These are phyloP conservation scores for Ramichloridium luteum DNA, from an alignment of 2,329 filamentous ascomycete species.

Conservation along the genomic window DNA sequence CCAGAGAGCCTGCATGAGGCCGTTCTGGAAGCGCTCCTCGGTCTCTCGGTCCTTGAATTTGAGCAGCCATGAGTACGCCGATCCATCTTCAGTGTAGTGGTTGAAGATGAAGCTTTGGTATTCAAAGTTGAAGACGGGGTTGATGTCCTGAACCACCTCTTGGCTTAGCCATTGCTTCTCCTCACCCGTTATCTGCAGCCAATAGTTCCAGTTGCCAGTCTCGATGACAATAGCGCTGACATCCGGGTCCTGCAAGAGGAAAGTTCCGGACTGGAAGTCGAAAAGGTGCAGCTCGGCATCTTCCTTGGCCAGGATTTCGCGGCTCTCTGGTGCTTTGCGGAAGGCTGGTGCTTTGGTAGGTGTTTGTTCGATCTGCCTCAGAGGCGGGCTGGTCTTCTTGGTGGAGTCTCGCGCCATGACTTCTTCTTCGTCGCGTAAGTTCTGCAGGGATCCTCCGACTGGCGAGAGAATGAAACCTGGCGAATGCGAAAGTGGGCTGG, in stretches of 20 bases:
- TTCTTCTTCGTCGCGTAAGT: slow-evolving; percentile 17
- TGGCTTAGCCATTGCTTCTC: slow-evolving; percentile 80
- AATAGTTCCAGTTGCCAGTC: slow-evolving; percentile 86
- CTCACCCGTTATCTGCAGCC: slow-evolving; percentile 70
- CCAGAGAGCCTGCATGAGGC: slow-evolving; percentile 91
- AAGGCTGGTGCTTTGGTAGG: slow-evolving; percentile 50
- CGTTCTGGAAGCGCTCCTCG: slow-evolving; percentile 80
- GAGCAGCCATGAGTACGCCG: slow-evolving; percentile 88
- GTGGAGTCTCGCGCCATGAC: slow-evolving; percentile 21
- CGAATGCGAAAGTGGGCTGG: slow-evolving; percentile 34
- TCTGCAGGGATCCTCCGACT: slow-evolving; percentile 17
- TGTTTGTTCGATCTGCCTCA: slow-evolving; percentile 24
- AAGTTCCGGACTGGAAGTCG: slow-evolving; percentile 77
- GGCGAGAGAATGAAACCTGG: slow-evolving; percentile 21
- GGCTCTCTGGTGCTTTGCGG: slow-evolving; percentile 50
- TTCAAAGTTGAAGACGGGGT: slow-evolving; percentile 97
- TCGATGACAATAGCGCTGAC: slow-evolving; percentile 74
- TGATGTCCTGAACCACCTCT: slow-evolving; percentile 76
- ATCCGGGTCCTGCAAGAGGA: slow-evolving; percentile 63
- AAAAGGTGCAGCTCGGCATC: slow-evolving; percentile 83
- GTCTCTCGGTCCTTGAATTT: slow-evolving; percentile 76
- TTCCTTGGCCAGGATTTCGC: slow-evolving; percentile 63
- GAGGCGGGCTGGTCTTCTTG: slow-evolving; percentile 19
- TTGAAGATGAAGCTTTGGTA: slow-evolving; percentile 99
- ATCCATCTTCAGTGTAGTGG: slow-evolving; percentile 77